These are phyloP conservation scores for Spongispora temasekensis DNA, from an alignment of 1,284 basidiomycete species.

Conservation along the genomic window DNA sequence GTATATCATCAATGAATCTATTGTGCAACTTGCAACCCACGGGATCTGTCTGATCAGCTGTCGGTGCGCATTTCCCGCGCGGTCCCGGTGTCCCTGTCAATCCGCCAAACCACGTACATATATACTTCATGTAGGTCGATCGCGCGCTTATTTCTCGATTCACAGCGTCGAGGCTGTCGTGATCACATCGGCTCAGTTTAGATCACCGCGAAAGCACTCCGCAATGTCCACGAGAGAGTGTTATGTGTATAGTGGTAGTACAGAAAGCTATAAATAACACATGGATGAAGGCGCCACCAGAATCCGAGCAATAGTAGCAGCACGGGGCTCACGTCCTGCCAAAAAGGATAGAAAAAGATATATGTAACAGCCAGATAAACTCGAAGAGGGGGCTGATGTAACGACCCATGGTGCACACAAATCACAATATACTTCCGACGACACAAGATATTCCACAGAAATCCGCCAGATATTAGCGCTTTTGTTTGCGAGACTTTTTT, in stretches of 20 bases:
- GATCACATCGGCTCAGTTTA: background rate
- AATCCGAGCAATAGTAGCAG: conserved; percentile 37
- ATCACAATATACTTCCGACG: conserved; percentile 35
- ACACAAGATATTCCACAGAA: conserved; percentile 33
- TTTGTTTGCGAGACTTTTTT: conserved; percentile 51
- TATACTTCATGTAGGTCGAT: conserved; percentile 10
- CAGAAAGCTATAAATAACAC: conserved; percentile 42
- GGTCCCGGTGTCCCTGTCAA: conserved; percentile 8
- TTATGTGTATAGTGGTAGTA: conserved; percentile 37
- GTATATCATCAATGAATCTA: conserved; percentile 2
- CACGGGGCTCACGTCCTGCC: conserved; percentile 25
- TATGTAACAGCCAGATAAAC: conserved; percentile 32
- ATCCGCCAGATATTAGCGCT: conserved; percentile 36
- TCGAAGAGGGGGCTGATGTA: conserved; percentile 15
- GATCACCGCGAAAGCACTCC: conserved; percentile 13
- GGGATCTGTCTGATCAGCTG: no score
- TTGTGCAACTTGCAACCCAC: no score
- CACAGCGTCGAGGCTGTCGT: background rate
- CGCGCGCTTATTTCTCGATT: conserved; percentile 12
- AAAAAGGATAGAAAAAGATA: conserved; percentile 34
- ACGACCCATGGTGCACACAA: conserved; percentile 27
- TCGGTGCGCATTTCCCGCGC: no score
- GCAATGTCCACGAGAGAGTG: conserved; percentile 24
- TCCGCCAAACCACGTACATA: conserved; percentile 11
- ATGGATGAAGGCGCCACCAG: conserved; percentile 25